phyloP scores from a whole-genome alignment of 164 flowering plant species.

The Macadamia tetraphylla region DNA sequence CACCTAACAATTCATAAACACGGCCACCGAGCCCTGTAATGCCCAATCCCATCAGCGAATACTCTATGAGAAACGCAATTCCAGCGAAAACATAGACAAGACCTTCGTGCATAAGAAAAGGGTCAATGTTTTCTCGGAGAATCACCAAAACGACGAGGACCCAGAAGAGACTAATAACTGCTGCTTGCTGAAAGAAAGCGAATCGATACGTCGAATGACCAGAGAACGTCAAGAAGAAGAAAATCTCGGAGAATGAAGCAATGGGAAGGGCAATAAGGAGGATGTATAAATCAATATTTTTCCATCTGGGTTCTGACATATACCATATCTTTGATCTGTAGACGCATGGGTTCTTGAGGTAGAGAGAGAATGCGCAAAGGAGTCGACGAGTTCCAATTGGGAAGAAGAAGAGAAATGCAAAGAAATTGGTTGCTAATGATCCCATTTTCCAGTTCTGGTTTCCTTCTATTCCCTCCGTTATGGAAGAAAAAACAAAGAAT shows the following conservation, averaged over 20 bases:
- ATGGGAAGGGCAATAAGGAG: conserved; percentile 64
- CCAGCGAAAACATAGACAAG: conserved; percentile 43
- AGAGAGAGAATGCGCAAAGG: conserved; percentile 46
- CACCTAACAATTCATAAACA: conserved; percentile 42
- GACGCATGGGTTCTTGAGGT: conserved; percentile 57
- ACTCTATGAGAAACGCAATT: conserved; percentile 47
- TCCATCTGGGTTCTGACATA: conserved; percentile 51
- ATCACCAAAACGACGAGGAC: conserved; percentile 40
- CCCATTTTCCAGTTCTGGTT: conserved; percentile 27
- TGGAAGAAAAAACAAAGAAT: background rate
- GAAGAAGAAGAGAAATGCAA: conserved; percentile 54
- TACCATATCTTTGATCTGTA: conserved; percentile 61
- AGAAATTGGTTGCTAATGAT: conserved; percentile 56
- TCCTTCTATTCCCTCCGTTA: background rate
- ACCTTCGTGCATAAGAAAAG: conserved; percentile 31
- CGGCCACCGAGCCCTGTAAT: conserved; percentile 31
- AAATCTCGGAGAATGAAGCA: conserved; percentile 47
- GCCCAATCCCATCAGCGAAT: conserved; percentile 34
- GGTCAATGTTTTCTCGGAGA: conserved; percentile 37
- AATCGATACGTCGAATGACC: conserved; percentile 51
- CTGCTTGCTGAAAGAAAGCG: conserved; percentile 56
- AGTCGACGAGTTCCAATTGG: conserved; percentile 63
- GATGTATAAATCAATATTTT: conserved; percentile 56
- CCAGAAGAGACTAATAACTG: conserved; percentile 56
- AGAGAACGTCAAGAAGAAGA: conserved; percentile 50